Conservation (phyloP, 2,329 filamentous ascomycete species). For the Pleoardoris graminearum region DNA sequence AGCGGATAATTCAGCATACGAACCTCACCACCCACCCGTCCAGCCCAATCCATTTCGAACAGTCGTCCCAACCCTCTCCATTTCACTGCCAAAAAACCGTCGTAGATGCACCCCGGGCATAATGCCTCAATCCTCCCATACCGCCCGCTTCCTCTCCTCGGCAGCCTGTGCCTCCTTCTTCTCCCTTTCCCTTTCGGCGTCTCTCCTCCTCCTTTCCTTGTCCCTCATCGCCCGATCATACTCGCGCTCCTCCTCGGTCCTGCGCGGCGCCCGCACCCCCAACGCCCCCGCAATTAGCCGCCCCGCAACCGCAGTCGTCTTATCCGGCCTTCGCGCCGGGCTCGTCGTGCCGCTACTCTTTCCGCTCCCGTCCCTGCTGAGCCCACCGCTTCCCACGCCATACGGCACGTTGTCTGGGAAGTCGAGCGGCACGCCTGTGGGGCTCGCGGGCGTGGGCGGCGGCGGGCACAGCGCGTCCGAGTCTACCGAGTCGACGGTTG, state of each 20-base stretch:
- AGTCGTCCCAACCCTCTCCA: no score
- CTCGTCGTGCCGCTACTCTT: constrained; percentile 29
- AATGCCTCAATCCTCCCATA: constrained; percentile 72
- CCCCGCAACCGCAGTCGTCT: constrained; percentile 88
- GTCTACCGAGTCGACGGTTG: constrained; percentile 17
- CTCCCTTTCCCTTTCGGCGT: constrained; percentile 71
- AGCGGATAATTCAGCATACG: no score
- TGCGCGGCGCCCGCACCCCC: constrained; percentile 76
- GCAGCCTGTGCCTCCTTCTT: constrained; percentile 64
- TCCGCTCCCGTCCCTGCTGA: constrained; percentile 16
- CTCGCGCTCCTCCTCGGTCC: constrained; percentile 84
- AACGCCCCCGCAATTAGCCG: constrained; percentile 88
- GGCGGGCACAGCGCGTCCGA: constrained; percentile 39
- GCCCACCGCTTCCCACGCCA: constrained; percentile 9
- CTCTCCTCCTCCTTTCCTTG: constrained; percentile 77
- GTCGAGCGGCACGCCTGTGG: constrained; percentile 27
- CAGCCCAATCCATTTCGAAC: no score
- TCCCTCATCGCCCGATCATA: constrained; percentile 83
- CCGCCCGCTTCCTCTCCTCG: constrained; percentile 76
- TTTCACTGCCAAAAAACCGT: no score
- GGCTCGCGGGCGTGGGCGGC: constrained; percentile 28
- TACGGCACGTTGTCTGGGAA: constrained; percentile 33
- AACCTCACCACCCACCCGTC: no score
- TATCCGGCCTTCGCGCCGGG: constrained; percentile 68
- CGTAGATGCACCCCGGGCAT: no score